Evolutionary conservation across 805 yeast species (phyloP), one percentile per base, ranked within the genome.

Genomic region (Isabelozyma rhagii): DNA sequence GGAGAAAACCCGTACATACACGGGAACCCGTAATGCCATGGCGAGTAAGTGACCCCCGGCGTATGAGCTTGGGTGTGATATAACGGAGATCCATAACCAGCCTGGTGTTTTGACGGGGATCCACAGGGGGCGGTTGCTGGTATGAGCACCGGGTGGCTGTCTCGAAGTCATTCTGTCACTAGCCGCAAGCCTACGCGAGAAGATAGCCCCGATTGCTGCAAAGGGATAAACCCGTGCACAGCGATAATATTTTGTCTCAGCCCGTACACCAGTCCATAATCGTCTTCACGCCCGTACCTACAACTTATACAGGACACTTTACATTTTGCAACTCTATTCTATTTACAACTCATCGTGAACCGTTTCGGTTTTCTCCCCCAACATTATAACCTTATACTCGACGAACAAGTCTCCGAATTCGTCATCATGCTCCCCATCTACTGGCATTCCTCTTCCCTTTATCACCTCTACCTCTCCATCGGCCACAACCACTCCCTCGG

Each of bases 391-490:
- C 83, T 63, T 68, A 74, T 62, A 80, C 77, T 76, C 75, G 18
- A 82, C 66, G 57, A 67, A 79, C 51, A 82, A 67, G 52, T 81
- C 82, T 31, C 85, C 70, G 55, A 53, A 58, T 45, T 71, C 78
- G 44, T 77, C 82, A 18, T 71, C 71, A 15, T 50, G 49, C 13
- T 36, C 27, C 7, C 39, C 42, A 27, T 53, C 55, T 5, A 74
- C 53, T 2, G 98, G 98, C 97, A 94, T 90, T 21, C 99, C 99
- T 58, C 80, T 84, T 6, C 88, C 91, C 53, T 75, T 69, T 34
- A 93, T 55, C 3, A 76, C 66, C 64, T 94, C 97, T 7, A 87
- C 74, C 55, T 89, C 87, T 2, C 96, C 96, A 59, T 83, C 72
- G 43, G 71, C 55, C 1, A 88, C 83, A 8, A 75, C 60, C 31